Percentiles rank a stretch among this genome's conserved stretches.
These are phyloP conservation scores for Malassezia furfur DNA, from an alignment of 1,284 basidiomycete species.

Conservation along the genomic window DNA sequence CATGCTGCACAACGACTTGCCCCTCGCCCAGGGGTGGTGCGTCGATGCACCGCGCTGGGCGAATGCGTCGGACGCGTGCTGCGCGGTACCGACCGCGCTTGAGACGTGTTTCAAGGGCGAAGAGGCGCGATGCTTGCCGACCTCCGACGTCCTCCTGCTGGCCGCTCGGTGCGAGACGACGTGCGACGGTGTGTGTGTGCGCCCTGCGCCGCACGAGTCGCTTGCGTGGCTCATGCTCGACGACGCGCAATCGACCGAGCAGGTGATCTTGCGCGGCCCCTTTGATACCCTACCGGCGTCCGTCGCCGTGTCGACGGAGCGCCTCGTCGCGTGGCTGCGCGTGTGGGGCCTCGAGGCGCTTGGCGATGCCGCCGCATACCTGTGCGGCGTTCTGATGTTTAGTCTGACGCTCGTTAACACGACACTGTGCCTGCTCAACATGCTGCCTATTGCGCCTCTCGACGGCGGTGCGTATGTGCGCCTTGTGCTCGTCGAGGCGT, in stretches of 20 bases:
- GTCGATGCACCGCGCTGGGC: conserved; percentile 3
- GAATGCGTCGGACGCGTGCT: background rate
- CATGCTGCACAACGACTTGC: background rate
- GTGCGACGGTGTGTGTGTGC: conserved; percentile 3
- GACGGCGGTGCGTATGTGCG: conserved; percentile 16
- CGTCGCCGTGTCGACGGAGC: conserved; percentile 1
- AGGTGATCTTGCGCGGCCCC: conserved; percentile 12
- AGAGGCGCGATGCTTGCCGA: conserved; percentile 5
- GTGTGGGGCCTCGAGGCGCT: background rate
- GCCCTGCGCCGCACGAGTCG: background rate
- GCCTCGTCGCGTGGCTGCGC: background rate
- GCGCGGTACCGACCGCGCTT: background rate
- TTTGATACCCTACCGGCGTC: background rate
- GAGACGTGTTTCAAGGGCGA: background rate
- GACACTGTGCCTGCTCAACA: conserved; percentile 19
- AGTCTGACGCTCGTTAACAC: conserved; percentile 8
- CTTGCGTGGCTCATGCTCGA: background rate
- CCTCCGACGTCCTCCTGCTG: background rate
- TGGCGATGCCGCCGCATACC: background rate
- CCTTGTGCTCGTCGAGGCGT: background rate
- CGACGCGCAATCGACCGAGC: background rate
- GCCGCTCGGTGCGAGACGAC: background rate
- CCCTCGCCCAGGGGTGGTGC: conserved; percentile 13
- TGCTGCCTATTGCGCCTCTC: conserved; percentile 17
- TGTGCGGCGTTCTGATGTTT: background rate